These are phyloP conservation scores for Malus sieversii DNA, from an alignment of 306 rosid species.

Conservation along the genomic window DNA sequence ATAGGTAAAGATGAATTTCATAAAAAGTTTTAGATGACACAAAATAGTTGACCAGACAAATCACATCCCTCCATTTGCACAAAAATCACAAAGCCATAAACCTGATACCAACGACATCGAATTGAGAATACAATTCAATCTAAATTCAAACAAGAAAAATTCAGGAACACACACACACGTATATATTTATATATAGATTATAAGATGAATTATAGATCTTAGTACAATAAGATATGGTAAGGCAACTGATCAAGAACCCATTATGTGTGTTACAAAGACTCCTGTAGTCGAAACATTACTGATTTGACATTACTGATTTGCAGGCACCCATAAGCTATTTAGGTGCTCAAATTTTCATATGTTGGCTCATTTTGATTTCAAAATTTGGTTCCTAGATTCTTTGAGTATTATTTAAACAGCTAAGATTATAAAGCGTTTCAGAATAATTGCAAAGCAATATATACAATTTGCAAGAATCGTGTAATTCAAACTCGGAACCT, in stretches of 20 bases:
- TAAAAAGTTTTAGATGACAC: neutral
- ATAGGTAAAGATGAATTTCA: neutral
- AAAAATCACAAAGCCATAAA: neutral
- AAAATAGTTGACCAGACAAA: neutral
- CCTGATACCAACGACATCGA: neutral
- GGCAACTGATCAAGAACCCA: too few species aligned
- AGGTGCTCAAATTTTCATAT: neutral
- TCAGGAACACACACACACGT: neutral
- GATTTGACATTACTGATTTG: neutral
- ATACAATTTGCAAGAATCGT: neutral
- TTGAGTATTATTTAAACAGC: neutral
- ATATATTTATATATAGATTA: too few species aligned
- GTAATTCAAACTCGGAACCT: neutral
- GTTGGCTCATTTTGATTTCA: neutral
- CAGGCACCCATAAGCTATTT: neutral
- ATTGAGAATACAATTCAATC: neutral
- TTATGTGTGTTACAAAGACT: neutral
- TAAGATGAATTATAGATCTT: too few species aligned
- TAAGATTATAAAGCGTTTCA: neutral
- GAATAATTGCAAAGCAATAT: neutral
- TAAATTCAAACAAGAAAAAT: neutral
- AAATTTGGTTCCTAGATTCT: neutral
- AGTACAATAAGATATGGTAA: too few species aligned
- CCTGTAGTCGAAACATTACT: neutral
- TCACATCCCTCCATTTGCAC: neutral